These are phyloP conservation scores for Alloteropsis angusta DNA, from an alignment of 202 grass and related monocot genomes.

Conservation along the genomic window DNA sequence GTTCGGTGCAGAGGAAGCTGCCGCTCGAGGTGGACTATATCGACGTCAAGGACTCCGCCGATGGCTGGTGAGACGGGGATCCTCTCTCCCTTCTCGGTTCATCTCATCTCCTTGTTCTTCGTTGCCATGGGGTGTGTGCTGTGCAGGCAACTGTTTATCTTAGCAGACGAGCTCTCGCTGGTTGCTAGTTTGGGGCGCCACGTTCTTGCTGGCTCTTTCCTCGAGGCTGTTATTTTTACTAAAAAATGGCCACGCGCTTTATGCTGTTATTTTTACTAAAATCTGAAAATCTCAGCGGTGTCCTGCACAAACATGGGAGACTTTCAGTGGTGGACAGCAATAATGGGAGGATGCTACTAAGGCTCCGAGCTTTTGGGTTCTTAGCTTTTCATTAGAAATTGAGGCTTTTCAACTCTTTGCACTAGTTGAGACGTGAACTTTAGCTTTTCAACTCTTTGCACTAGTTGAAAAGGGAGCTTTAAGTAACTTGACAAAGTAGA, in stretches of 20 bases:
- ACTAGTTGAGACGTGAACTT: background rate
- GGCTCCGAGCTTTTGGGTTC: background rate
- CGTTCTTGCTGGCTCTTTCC: background rate
- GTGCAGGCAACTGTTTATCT: background rate
- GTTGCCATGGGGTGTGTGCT: background rate
- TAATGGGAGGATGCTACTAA: background rate
- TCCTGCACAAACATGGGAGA: background rate
- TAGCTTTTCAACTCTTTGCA: background rate
- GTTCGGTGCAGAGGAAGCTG: slow-evolving; percentile 52
- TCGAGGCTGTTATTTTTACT: background rate
- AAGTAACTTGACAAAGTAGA: background rate
- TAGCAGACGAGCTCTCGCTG: background rate
- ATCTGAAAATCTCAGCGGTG: background rate
- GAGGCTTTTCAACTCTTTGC: background rate
- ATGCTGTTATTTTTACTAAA: background rate
- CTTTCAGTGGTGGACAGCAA: background rate
- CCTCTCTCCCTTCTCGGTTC: background rate
- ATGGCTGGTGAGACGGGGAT: slow-evolving; percentile 64
- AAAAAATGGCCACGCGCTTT: background rate
- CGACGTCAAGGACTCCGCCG: slow-evolving; percentile 43
- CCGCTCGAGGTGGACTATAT: slow-evolving; percentile 66
- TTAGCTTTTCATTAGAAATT: background rate
- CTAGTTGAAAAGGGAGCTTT: background rate
- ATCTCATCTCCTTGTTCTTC: background rate
- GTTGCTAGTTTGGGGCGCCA: background rate